Evolutionary conservation across 176 grass and related monocot genomes (phyloP).

Genomic region (Eremochloa ophiuroides): DNA sequence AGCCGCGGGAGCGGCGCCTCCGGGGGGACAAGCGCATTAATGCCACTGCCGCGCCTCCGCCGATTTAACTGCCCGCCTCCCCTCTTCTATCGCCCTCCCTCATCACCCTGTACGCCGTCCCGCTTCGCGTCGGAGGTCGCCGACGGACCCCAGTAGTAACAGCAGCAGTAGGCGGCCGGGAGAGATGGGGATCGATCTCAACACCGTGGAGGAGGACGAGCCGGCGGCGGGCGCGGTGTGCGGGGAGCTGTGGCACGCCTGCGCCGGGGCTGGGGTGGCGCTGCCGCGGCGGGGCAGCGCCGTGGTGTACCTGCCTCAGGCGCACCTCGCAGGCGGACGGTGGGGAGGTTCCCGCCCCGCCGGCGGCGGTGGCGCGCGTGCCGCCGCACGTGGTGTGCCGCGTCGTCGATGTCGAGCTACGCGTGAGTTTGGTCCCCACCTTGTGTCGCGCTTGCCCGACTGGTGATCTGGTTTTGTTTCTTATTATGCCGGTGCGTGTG

Average conservation of each 20-base stretch:
- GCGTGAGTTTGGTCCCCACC: slow-evolving; percentile 38
- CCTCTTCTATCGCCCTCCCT: background rate
- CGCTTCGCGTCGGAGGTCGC: background rate
- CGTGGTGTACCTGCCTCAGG: slow-evolving; percentile 93
- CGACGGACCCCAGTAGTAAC: background rate
- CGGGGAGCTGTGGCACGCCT: slow-evolving; percentile 89
- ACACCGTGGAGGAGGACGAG: slow-evolving; percentile 51
- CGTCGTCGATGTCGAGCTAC: slow-evolving; percentile 77
- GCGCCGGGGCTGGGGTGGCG: slow-evolving; percentile 59
- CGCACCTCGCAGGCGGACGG: slow-evolving; percentile 56
- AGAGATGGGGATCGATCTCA: slow-evolving; percentile 90
- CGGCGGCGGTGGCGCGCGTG: slow-evolving; percentile 22
- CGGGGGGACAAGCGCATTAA: slow-evolving; percentile 23
- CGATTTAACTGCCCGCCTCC: slow-evolving; percentile 6
- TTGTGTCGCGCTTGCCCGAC: background rate
- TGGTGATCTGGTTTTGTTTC: background rate
- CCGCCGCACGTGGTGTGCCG: slow-evolving; percentile 72
- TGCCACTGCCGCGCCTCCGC: slow-evolving; percentile 6
- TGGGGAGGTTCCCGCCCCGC: background rate
- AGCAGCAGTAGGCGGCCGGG: too few relatives aligned
- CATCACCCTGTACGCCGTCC: background rate
- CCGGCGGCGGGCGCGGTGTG: slow-evolving; percentile 39
- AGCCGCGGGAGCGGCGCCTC: background rate
- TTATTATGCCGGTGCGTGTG: background rate
- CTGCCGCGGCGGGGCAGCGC: slow-evolving; percentile 68